Conservation (phyloP, 108 stramenopile species). For the Aureococcus anophagefferens region DNA sequence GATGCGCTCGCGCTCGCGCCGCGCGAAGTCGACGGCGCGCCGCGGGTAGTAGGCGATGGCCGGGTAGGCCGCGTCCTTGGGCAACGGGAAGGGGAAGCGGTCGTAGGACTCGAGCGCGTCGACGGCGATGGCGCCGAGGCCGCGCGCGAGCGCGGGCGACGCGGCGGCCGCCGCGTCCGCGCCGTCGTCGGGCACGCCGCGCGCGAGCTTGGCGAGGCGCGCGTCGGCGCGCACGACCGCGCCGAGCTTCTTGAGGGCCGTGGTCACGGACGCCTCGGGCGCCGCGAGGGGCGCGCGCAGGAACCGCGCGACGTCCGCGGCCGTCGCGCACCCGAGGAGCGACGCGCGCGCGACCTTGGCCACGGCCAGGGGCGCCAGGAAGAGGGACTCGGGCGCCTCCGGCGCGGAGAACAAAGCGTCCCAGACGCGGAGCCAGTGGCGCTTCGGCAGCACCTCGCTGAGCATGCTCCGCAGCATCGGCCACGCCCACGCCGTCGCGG, state of each 20-base stretch:
- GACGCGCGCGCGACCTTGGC: background rate
- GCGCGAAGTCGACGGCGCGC: background rate
- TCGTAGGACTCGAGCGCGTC: background rate
- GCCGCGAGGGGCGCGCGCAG: background rate
- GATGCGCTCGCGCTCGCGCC: background rate
- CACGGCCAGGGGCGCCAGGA: conserved; percentile 1
- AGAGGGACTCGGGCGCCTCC: background rate
- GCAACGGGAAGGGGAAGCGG: background rate
- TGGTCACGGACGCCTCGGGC: background rate
- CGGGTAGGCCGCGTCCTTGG: background rate
- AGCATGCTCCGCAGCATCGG: conserved; percentile 2
- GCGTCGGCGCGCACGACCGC: background rate
- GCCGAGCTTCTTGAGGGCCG: background rate
- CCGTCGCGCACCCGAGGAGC: background rate
- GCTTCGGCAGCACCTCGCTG: conserved; percentile 13
- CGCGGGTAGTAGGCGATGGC: background rate
- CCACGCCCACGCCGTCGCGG: conserved; percentile 12
- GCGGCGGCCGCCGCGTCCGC: background rate
- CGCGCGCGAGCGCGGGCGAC: too few relatives aligned
- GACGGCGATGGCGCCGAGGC: background rate
- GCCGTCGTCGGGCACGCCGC: background rate
- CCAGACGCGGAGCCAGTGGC: conserved; percentile 22
- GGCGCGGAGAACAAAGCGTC: conserved; percentile 19
- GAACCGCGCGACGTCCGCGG: background rate
- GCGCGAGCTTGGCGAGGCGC: background rate